These are phyloP conservation scores for Lactarius pseudohatsudake DNA, from an alignment of 768 basidiomycete species.

Conservation along the genomic window DNA sequence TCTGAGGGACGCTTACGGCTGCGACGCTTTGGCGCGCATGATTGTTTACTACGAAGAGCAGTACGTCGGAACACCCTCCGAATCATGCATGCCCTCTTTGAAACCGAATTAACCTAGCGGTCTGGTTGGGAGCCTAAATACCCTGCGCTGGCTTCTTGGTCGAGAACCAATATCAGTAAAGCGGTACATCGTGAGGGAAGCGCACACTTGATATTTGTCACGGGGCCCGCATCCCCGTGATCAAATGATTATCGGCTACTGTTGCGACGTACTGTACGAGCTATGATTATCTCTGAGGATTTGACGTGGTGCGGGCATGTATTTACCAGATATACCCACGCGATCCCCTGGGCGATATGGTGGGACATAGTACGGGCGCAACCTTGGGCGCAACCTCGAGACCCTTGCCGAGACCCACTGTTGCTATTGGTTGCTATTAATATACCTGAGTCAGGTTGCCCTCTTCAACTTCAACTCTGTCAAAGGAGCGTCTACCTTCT, in stretches of 20 bases:
- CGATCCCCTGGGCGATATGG: background rate
- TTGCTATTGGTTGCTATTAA: background rate
- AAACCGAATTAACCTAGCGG: constrained; percentile 30
- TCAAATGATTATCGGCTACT: background rate
- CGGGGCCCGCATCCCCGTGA: background rate
- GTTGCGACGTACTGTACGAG: background rate
- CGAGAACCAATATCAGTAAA: constrained; percentile 36
- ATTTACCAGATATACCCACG: constrained; percentile 11
- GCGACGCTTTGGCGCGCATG: constrained; percentile 36
- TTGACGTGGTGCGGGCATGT: background rate
- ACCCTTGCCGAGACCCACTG: background rate
- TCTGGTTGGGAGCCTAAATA: constrained; percentile 37
- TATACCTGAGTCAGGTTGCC: too few relatives aligned
- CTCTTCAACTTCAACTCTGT: background rate
- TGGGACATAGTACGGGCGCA: background rate
- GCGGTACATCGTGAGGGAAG: constrained; percentile 31
- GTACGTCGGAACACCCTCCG: constrained; percentile 26
- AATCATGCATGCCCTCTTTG: background rate
- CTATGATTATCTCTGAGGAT: background rate
- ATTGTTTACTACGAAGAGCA: constrained; percentile 37
- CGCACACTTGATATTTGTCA: constrained; percentile 12
- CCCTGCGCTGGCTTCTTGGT: constrained; percentile 37
- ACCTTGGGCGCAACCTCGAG: background rate
- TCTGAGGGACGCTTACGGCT: constrained; percentile 29
- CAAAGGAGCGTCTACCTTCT: background rate